phyloP scores from a whole-genome alignment of 2,329 filamentous ascomycete genomes.

The Paecilomyces formosus region DNA sequence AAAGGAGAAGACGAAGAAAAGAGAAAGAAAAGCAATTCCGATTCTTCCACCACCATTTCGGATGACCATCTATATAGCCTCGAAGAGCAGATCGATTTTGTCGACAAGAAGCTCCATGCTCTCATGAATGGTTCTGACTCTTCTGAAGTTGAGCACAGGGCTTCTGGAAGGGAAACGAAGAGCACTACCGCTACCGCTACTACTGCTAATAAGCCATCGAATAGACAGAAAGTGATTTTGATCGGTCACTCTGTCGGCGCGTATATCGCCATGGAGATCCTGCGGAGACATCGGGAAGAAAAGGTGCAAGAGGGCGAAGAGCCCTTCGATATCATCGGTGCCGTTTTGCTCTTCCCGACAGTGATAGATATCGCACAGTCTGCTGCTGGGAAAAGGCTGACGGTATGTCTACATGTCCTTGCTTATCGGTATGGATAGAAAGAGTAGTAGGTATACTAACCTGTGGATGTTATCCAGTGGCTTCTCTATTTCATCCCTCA shows the following conservation, averaged over 20 bases:
- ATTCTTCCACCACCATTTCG: neutral
- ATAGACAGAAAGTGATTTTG: conserved; percentile 47
- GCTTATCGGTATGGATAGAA: neutral
- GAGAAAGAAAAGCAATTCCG: neutral
- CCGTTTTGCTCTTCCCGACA: conserved; percentile 65
- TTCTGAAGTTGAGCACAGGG: neutral
- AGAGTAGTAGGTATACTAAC: neutral
- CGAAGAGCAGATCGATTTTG: conserved; percentile 44
- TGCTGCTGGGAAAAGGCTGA: conserved; percentile 50
- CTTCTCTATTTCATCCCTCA: conserved; percentile 28
- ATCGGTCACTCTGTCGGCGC: conserved; percentile 69
- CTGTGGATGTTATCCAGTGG: conserved; percentile 9
- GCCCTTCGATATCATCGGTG: conserved; percentile 38
- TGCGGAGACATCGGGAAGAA: conserved; percentile 47
- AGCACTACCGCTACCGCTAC: neutral
- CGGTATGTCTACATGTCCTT: conserved; percentile 16
- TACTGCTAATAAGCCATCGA: neutral
- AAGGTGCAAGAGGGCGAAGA: conserved; percentile 23
- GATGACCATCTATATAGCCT: conserved; percentile 29
- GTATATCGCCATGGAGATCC: conserved; percentile 63
- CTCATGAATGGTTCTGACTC: conserved; percentile 19
- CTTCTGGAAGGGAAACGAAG: neutral
- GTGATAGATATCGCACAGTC: conserved; percentile 63
- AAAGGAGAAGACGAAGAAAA: neutral
- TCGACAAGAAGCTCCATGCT: conserved; percentile 35